Base-by-base conservation (phyloP, 257 asterid species). In the Osmanthus fragrans region DNA sequence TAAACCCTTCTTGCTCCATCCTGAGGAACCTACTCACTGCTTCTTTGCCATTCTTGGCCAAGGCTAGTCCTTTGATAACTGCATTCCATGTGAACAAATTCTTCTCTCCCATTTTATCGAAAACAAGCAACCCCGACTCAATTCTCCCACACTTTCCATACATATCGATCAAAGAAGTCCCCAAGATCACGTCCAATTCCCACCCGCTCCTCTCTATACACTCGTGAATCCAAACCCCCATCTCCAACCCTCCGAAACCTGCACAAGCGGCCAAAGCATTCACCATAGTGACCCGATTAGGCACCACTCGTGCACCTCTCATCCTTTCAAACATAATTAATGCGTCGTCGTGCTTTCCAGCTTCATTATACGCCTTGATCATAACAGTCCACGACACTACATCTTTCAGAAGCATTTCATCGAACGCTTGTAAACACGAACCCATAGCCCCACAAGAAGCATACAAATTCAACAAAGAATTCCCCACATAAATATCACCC, bases 361-460 rank as follows among this genome's bases (percentile, higher is more conserved):
- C 80, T 19, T 87, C 90, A 72, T 81, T 87, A 80, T 81, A 89
- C 60, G 97, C 97, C 36, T 87, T 73, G 73, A 93, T 81, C 86
- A 89, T 16, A 25, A 82, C 80, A n/a, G 97, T 91, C 97, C 97
- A 92, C 2, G 97, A 87, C 25, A 93, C 98, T 5, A 88, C 95
- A 74, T 93, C 97, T 83, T 86, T 87, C 37, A 73, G 70, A 74
- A 88, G 87, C 95, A 93, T 89, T 92, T 92, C 95, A 67, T 90
- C 96, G 51, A 92, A 93, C 89, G 90, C 76, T 4, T 82, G 39
- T 69, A 78, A 73, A n/a, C 94, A 91, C 71, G 73, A n/a, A 21
- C 0, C 77, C 91, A 92, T 84, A 16, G 85, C 81, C 21, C 88
- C 90, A 36, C 80, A 68, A 1, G 93, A 85, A 0, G 89, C 86